Conservation (phyloP, 768 basidiomycete genomes). For the Suillus plorans region DNA sequence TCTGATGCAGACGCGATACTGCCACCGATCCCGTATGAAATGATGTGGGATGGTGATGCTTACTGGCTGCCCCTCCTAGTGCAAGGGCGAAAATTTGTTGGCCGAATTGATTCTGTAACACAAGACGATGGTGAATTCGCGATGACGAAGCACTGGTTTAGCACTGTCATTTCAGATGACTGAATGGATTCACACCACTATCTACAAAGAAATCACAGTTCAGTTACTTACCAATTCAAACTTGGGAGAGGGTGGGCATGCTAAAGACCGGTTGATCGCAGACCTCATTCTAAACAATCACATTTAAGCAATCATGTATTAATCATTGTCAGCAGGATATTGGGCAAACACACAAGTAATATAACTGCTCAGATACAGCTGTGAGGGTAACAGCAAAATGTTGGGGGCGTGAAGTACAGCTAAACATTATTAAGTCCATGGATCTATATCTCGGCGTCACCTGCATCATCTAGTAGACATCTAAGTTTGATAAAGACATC, state of each 20-base stretch:
- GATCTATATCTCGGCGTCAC: conserved; percentile 46
- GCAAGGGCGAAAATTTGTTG: conserved; percentile 41
- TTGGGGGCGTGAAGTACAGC: neutral
- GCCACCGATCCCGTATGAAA: conserved; percentile 54
- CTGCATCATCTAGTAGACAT: conserved; percentile 47
- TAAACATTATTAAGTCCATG: neutral
- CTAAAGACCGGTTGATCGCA: neutral
- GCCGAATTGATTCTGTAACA: conserved; percentile 55
- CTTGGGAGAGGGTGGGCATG: neutral
- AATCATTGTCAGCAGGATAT: neutral
- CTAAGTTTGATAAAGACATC: conserved; percentile 57
- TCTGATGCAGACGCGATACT: conserved; percentile 11
- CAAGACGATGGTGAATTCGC: conserved; percentile 81
- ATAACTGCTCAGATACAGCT: neutral
- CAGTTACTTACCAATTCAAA: neutral
- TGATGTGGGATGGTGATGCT: conserved; percentile 62
- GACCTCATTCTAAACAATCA: neutral
- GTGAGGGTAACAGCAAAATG: neutral
- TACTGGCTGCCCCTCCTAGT: conserved; percentile 70
- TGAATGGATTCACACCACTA: neutral
- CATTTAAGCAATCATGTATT: neutral
- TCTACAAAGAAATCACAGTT: neutral
- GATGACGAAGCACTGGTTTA: conserved; percentile 77
- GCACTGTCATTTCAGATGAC: conserved; percentile 38
- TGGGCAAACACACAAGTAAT: neutral